phyloP scores from a whole-genome alignment of 1,284 basidiomycete genomes.

The Pascua sp. region DNA sequence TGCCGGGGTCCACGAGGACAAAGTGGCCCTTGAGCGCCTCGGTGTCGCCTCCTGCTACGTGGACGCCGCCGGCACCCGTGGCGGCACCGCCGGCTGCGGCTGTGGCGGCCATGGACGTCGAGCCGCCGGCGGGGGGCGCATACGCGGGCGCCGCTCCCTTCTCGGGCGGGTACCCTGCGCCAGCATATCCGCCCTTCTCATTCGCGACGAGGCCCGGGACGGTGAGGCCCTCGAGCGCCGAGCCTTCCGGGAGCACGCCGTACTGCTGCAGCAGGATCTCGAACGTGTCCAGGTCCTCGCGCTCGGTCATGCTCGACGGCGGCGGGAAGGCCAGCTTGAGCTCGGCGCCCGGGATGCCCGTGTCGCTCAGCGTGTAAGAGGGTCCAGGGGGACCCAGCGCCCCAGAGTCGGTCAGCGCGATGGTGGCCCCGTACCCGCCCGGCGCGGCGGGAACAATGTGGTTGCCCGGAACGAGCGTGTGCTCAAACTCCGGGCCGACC shows the following conservation, averaged over 20 bases:
- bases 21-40: slow-evolving; percentile 64
- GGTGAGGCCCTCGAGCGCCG: slow-evolving; percentile 27
- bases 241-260: slow-evolving; percentile 45
- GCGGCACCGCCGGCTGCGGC: background rate
- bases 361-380: slow-evolving; percentile 18
- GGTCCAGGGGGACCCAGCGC: slow-evolving; percentile 22
- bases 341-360: slow-evolving; percentile 31
- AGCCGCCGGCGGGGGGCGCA: background rate
- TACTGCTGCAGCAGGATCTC: slow-evolving; percentile 69
- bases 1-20: slow-evolving; percentile 69
- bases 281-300: slow-evolving; percentile 65
- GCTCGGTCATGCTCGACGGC: slow-evolving; percentile 24
- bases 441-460: slow-evolving; percentile 19
- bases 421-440: slow-evolving; percentile 13
- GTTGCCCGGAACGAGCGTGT: slow-evolving; percentile 39
- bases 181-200: background rate
- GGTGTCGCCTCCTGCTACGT: slow-evolving; percentile 14
- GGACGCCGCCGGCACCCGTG: slow-evolving; percentile 4
- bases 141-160: slow-evolving; percentile 2
- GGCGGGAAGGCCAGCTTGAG: slow-evolving; percentile 52
- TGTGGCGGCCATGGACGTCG: background rate
- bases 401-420: slow-evolving; percentile 20
- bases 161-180: background rate
- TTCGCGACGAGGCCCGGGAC: slow-evolving; percentile 5
- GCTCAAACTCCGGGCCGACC: slow-evolving; percentile 43